These are phyloP conservation scores for Fusarium sp. DNA, from an alignment of 2,329 filamentous ascomycete genomes.

Conservation along the genomic window DNA sequence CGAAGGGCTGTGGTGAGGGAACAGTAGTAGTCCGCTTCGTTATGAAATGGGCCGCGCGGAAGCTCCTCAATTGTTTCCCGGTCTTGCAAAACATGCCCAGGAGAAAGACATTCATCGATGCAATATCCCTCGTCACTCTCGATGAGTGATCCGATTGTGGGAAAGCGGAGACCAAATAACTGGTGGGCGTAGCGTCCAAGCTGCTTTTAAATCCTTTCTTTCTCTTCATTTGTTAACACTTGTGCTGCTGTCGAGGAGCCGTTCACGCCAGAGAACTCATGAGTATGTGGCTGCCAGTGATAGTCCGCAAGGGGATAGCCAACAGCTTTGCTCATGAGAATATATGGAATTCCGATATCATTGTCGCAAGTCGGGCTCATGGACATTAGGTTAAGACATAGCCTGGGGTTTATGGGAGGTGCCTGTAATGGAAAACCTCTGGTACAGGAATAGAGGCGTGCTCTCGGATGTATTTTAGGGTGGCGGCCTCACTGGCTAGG, in stretches of 20 bases:
- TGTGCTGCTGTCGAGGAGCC: constrained; percentile 12
- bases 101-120: constrained; percentile 36
- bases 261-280: constrained; percentile 17
- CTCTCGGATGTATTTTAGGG: constrained; percentile 49
- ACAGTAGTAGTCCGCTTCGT: constrained; percentile 29
- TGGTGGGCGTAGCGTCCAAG: constrained; percentile 47
- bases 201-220: constrained; percentile 48
- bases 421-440: constrained; percentile 47
- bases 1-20: constrained; percentile 31
- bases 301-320: constrained; percentile 45
- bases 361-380: constrained; percentile 39
- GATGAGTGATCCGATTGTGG: constrained; percentile 50
- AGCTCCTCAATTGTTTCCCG: constrained; percentile 25
- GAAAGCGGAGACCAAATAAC: constrained; percentile 47
- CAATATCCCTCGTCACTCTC: constrained; percentile 41
- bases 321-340: constrained; percentile 53
- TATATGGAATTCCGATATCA: constrained; percentile 51
- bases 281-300: constrained; percentile 39
- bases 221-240: constrained; percentile 32
- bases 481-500: constrained; percentile 52
- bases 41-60: constrained; percentile 28
- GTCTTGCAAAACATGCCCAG: constrained; percentile 22
- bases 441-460: constrained; percentile 52
- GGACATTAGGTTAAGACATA: constrained; percentile 21
- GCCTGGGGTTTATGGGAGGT: constrained; percentile 7